These are phyloP conservation scores for Hippophae rhamnoides DNA, from an alignment of 306 rosid genomes.

Conservation along the genomic window DNA sequence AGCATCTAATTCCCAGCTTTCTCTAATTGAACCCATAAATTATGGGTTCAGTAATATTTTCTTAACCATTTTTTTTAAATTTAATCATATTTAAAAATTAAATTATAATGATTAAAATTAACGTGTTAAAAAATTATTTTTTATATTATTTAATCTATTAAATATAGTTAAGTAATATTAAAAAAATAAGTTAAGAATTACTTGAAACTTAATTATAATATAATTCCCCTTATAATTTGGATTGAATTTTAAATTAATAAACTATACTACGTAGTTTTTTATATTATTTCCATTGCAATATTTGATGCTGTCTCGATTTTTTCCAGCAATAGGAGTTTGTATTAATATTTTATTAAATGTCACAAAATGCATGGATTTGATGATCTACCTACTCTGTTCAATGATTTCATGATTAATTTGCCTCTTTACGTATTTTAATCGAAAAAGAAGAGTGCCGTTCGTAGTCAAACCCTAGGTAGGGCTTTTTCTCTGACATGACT, in stretches of 20 bases:
- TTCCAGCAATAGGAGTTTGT: conserved; percentile 12
- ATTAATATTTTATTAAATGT: conserved; percentile 10
- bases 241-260: conserved; percentile 22
- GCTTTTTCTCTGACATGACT: too few relatives aligned
- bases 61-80: neutral
- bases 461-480: too few relatives aligned
- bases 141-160: too few relatives aligned
- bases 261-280: conserved; percentile 17
- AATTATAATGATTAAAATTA: too few relatives aligned
- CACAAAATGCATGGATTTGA: neutral
- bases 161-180: too few relatives aligned
- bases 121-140: too few relatives aligned
- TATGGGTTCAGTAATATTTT: conserved; percentile 13
- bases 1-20: conserved; percentile 40
- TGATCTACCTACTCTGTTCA: neutral
- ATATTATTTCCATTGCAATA: conserved; percentile 71
- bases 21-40: conserved; percentile 44
- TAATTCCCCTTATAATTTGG: conserved; percentile 18
- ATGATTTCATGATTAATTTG: too few relatives aligned
- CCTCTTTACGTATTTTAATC: too few relatives aligned
- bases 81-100: too few relatives aligned
- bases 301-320: conserved; percentile 28
- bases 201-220: too few relatives aligned
- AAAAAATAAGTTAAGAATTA: too few relatives aligned
- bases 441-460: too few relatives aligned